Evolutionary conservation across 78 protist genomes (phyloP).

Genomic region (Polysphondylium violaceum): DNA sequence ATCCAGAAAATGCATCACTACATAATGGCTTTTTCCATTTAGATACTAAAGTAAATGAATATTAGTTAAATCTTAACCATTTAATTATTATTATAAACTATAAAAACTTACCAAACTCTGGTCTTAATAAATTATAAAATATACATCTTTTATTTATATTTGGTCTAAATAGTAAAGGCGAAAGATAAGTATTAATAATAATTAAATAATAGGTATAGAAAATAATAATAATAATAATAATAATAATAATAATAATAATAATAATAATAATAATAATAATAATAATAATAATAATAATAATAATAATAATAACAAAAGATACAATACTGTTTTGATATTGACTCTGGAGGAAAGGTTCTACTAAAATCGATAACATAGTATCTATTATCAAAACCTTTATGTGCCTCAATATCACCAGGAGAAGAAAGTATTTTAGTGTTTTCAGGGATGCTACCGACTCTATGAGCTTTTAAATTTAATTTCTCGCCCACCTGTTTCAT

Average conservation of each 20-base stretch:
- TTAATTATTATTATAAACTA: background rate
- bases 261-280: no score
- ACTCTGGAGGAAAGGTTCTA: conserved; percentile 87
- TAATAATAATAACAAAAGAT: no score
- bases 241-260: no score
- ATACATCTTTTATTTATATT: conserved; percentile 66
- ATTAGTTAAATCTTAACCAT: background rate
- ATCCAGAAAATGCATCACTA: conserved; percentile 79
- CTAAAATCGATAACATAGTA: conserved; percentile 84
- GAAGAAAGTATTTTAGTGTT: conserved; percentile 16
- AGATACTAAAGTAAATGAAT: no score
- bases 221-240: no score
- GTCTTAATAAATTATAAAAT: conserved; percentile 76
- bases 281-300: no score
- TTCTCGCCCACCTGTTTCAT: conserved; percentile 66
- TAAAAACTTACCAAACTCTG: conserved; percentile 68
- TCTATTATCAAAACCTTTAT: conserved; percentile 62
- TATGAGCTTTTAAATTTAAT: conserved; percentile 63
- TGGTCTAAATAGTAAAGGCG: no score
- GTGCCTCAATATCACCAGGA: conserved; percentile 82
- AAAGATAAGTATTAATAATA: no score
- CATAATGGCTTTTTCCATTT: conserved; percentile 67
- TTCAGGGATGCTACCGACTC: conserved; percentile 38
- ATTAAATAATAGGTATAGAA: no score
- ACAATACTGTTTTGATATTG: conserved; percentile 18